Conservation (phyloP, 2,329 filamentous ascomycete species). For the Colletotrichum theobromicola region DNA sequence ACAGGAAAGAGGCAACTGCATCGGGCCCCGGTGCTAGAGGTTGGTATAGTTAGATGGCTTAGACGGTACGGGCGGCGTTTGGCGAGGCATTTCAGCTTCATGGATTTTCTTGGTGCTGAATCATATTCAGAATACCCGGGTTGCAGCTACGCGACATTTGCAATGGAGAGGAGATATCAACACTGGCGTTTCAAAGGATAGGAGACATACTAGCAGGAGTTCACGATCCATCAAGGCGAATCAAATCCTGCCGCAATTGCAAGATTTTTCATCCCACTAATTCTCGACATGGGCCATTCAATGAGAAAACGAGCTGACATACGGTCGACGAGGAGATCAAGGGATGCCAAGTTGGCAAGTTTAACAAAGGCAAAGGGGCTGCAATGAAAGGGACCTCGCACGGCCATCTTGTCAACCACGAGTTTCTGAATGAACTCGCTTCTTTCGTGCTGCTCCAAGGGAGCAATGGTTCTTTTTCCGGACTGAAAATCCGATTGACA, state of each 20-base stretch:
- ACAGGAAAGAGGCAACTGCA: conserved; percentile 67
- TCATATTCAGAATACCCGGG: background rate
- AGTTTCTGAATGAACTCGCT: background rate
- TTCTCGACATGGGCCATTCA: background rate
- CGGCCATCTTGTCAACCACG: background rate
- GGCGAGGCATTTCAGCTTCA: background rate
- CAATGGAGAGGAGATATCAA: background rate
- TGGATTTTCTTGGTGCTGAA: background rate
- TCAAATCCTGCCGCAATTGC: background rate
- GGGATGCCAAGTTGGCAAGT: background rate
- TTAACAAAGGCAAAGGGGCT: background rate
- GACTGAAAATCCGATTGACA: background rate
- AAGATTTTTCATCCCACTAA: background rate
- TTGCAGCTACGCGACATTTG: background rate
- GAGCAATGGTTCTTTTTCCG: background rate
- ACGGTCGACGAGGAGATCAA: background rate
- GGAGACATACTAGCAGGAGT: background rate
- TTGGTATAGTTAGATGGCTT: conserved; percentile 64
- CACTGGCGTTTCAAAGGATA: background rate
- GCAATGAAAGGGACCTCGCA: background rate
- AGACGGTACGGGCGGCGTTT: background rate
- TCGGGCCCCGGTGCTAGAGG: conserved; percentile 60
- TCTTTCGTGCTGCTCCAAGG: background rate
- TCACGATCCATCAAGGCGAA: background rate
- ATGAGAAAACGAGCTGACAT: background rate